Evolutionary conservation across 2,329 filamentous ascomycete species (phyloP).

Genomic region (Fusarium secorum): DNA sequence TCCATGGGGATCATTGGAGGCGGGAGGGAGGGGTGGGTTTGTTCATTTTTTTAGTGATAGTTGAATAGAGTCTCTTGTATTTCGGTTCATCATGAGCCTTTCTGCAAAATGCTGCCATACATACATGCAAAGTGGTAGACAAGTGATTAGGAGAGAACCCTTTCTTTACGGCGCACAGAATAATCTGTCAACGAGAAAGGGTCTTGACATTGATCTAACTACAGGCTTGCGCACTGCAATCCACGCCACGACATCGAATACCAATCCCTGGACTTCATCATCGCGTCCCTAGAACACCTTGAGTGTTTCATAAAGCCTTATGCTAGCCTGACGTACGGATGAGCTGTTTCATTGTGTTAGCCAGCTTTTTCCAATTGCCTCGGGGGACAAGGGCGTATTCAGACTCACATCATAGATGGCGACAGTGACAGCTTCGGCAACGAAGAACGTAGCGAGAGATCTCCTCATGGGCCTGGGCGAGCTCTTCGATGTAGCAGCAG

Average conservation of each 20-base stretch:
- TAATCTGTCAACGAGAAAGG: accelerated
- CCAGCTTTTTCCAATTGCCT: accelerated
- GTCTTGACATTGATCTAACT: accelerated
- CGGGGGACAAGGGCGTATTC: accelerated
- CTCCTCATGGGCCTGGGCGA: accelerated
- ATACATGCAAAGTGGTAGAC: accelerated
- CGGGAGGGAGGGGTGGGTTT: too few species aligned
- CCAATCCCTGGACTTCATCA: accelerated
- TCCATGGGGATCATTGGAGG: too few species aligned
- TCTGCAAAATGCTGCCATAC: too few species aligned
- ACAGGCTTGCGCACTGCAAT: accelerated
- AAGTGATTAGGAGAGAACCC: accelerated
- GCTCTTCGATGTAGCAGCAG: background rate
- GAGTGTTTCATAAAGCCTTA: accelerated
- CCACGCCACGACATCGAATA: accelerated
- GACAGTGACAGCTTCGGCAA: background rate
- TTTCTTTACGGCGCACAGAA: background rate
- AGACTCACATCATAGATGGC: background rate
- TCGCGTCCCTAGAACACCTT: accelerated
- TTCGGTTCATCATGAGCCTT: too few species aligned
- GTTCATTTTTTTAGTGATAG: too few species aligned
- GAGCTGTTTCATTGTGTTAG: accelerated
- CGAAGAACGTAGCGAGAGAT: background rate
- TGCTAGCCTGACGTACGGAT: accelerated
- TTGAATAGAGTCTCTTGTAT: too few species aligned